phyloP scores from a whole-genome alignment of 2,329 filamentous ascomycete species.

The Xylaria sp. region DNA sequence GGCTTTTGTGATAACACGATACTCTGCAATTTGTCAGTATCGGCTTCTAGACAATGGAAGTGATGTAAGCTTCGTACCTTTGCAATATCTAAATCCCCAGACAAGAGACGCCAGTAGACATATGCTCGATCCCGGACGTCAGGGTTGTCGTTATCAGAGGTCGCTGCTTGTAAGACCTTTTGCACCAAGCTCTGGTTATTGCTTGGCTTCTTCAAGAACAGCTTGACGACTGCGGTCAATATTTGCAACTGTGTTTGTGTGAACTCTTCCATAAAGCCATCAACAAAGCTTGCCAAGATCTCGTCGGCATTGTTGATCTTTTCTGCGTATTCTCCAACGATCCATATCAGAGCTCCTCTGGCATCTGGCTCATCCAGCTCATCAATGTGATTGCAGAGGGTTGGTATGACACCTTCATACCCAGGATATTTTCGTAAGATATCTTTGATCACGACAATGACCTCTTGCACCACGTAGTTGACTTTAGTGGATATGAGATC shows the following conservation, averaged over 20 bases:
- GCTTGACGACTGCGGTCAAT: slow-evolving; percentile 93
- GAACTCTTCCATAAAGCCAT: slow-evolving; percentile 95
- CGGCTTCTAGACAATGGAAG: not conserved
- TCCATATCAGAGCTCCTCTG: slow-evolving; percentile 94
- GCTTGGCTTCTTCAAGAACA: slow-evolving; percentile 96
- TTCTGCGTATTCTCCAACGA: slow-evolving; percentile 98
- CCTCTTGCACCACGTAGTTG: slow-evolving; percentile 98
- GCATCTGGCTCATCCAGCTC: slow-evolving; percentile 95
- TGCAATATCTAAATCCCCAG: slow-evolving; percentile 88
- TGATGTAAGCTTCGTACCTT: slow-evolving; percentile 68
- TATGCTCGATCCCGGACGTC: slow-evolving; percentile 97
- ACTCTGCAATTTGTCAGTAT: slow-evolving; percentile 62
- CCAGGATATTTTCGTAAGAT: slow-evolving; percentile 98
- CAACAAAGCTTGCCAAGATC: slow-evolving; percentile 90
- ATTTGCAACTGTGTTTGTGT: slow-evolving; percentile 99
- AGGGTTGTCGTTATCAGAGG: slow-evolving; percentile 95
- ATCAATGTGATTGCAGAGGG: slow-evolving; percentile 95
- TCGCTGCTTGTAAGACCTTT: slow-evolving; percentile 92
- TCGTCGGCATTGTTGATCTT: slow-evolving; percentile 99
- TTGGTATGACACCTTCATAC: slow-evolving; percentile 97
- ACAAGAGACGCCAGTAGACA: slow-evolving; percentile 96
- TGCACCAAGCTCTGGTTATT: slow-evolving; percentile 91
- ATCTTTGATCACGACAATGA: slow-evolving; percentile 98
- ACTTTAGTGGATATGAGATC: slow-evolving; percentile 98
- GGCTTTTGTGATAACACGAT: slow-evolving; percentile 95